Evolutionary conservation across 1,284 basidiomycete genomes (phyloP).

Genomic region (Phellopilus nigrolimitatus): DNA sequence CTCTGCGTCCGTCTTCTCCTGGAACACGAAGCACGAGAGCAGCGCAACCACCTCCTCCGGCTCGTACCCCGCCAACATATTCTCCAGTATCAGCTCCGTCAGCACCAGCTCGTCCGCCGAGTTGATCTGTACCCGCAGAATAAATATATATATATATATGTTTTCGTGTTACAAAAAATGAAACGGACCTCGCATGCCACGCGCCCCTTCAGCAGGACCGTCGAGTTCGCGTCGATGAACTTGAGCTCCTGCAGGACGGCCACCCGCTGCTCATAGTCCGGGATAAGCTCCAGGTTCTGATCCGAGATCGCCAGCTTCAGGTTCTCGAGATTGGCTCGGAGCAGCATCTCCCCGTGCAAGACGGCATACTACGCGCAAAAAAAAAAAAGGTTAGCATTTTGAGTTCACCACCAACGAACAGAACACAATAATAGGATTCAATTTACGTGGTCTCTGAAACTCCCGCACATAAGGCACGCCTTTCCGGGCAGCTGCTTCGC

Average conservation of each 20-base stretch:
- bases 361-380: conserved; percentile 55
- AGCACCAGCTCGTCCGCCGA: conserved; percentile 93
- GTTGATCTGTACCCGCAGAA: conserved; percentile 69
- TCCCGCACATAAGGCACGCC: conserved; percentile 52
- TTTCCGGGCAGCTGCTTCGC: conserved; percentile 39
- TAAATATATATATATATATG: not conserved
- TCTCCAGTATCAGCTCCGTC: conserved; percentile 96
- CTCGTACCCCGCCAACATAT: conserved; percentile 84
- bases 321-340: conserved; percentile 68
- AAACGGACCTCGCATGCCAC: conserved; percentile 87
- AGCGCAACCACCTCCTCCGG: conserved; percentile 98
- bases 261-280: conserved; percentile 95
- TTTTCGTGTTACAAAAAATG: conserved; percentile 4
- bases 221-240: conserved; percentile 91
- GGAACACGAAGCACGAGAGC: conserved; percentile 94
- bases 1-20: conserved; percentile 91
- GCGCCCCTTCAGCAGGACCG: conserved; percentile 92
- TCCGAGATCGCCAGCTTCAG: conserved; percentile 86
- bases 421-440: not conserved
- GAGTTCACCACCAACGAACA: not conserved
- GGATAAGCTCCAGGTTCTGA: conserved; percentile 94
- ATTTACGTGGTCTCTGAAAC: conserved; percentile 54
- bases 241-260: conserved; percentile 87
- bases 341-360: conserved; percentile 69
- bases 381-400: too few relatives aligned